Evolutionary conservation across 768 basidiomycete species (phyloP).

Genomic region (Royoungia palumana): DNA sequence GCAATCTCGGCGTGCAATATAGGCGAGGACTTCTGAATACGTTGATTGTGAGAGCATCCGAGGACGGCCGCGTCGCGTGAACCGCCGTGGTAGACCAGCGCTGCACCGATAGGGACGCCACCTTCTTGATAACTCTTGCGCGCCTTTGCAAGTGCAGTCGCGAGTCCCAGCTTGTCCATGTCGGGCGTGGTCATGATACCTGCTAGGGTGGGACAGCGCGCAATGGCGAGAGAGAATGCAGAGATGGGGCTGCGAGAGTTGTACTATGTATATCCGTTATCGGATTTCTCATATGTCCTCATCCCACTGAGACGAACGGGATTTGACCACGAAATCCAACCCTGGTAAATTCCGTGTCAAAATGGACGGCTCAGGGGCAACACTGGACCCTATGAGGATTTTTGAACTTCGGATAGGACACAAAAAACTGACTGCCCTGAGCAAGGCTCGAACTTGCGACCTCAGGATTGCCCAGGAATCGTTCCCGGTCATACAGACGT

Average conservation of each 20-base stretch:
- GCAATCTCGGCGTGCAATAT: slow-evolving; percentile 49
- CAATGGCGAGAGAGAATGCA: too few species aligned
- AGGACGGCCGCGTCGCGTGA: slow-evolving; percentile 27
- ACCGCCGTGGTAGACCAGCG: slow-evolving; percentile 35
- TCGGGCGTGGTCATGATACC: not conserved
- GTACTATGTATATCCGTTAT: too few species aligned
- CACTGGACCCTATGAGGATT: too few species aligned
- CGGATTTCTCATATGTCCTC: too few species aligned
- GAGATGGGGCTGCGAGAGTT: too few species aligned
- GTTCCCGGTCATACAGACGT: slow-evolving; percentile 33
- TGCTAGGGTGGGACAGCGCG: not conserved
- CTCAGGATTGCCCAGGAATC: slow-evolving; percentile 44
- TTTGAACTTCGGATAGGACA: too few species aligned
- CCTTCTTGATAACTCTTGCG: slow-evolving; percentile 46
- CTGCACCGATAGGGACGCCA: slow-evolving; percentile 63
- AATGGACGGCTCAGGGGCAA: too few species aligned
- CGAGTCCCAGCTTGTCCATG: slow-evolving; percentile 31
- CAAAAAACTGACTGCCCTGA: slow-evolving; percentile 39
- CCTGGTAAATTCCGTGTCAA: too few species aligned
- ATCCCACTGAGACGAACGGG: too few species aligned
- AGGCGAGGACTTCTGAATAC: slow-evolving; percentile 42
- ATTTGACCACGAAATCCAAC: too few species aligned
- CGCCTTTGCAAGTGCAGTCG: slow-evolving; percentile 40
- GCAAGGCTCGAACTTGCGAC: slow-evolving; percentile 62
- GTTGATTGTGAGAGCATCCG: slow-evolving; percentile 43